Base-by-base conservation (phyloP, 495 filamentous ascomycete species). In the Penicillium parvum region DNA sequence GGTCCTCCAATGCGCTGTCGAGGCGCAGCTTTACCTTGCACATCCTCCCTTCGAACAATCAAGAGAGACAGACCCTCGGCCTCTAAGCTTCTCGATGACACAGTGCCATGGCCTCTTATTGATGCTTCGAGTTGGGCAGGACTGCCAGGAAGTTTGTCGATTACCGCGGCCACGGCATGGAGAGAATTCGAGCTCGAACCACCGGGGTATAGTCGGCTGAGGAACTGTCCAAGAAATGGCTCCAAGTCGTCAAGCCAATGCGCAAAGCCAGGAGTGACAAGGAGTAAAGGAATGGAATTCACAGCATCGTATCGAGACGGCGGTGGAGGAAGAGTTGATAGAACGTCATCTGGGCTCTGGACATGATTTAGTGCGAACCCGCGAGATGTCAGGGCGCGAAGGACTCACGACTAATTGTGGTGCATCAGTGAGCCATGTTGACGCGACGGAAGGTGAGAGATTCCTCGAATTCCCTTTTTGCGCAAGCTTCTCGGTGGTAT, bases 231-330 rank as follows among this genome's bases (percentile, higher is more conserved):
- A 5, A 69, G 49, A 39, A 73, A 70, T 5, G 44, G 33, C 32
- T 52, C 47, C 12, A 55, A 35, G 19, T 60, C 40, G 40, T 71
- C 61, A 28, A 66, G 57, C 65, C 66, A 72, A 25, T 59, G 52
- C 8, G 68, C 62, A 32, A 73, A 70, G n/a, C 52, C 47, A 5
- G 68, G 61, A 5, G 68, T 71, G 18, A 60, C 54, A 34, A 73
- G 57, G 18, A 73, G 48, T 20, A 73, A 25, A 18, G 65, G 62
- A 8, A 57, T 49, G 23, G 55, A 45, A 10, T 52, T 25, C 27
- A 39, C 17, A 5, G 33, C 40, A 32, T 21, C 19, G 8, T 36
- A 46, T 4, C 49, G 38, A 35, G 32, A 19, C 29, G 53, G 32
- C 32, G 33, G 26, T 14, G 57, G 49, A 28, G 54, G 56, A 32